Conservation (phyloP, 306 rosid species). For the Ceratonia siliqua region DNA sequence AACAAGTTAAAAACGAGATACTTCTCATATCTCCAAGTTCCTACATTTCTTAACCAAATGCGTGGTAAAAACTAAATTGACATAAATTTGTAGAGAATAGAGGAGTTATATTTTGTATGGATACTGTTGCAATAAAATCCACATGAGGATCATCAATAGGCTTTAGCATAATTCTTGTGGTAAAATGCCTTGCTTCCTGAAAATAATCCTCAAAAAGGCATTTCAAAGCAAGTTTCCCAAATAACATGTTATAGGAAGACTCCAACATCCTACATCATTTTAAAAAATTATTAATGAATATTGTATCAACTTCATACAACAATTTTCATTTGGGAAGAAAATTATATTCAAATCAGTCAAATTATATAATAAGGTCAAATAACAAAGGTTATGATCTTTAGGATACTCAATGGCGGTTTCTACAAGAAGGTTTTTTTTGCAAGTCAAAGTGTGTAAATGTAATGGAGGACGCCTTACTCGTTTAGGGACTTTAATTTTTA, state of each 20-base stretch:
- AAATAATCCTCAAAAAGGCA: conserved; percentile 79
- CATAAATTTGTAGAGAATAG: not conserved
- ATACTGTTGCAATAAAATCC: conserved; percentile 85
- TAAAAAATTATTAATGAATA: not conserved
- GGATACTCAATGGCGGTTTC: too few relatives aligned
- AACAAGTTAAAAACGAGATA: conserved; percentile 31
- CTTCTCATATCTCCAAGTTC: not conserved
- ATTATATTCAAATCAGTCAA: not conserved
- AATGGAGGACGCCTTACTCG: too few relatives aligned
- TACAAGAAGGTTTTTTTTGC: too few relatives aligned
- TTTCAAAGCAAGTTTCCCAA: conserved; percentile 78
- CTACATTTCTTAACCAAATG: not conserved
- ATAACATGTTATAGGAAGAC: conserved; percentile 70
- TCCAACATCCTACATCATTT: conserved; percentile 73
- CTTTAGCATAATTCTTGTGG: conserved; percentile 74
- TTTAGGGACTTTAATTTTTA: too few relatives aligned
- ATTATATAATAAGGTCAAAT: too few relatives aligned
- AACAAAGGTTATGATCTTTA: too few relatives aligned
- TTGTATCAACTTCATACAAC: not conserved
- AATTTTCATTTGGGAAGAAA: not conserved
- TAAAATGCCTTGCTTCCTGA: conserved; percentile 65
- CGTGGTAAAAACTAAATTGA: not conserved
- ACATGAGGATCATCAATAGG: conserved; percentile 92
- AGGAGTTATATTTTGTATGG: conserved; percentile 1
- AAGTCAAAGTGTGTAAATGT: too few relatives aligned